Evolutionary conservation across 1,284 basidiomycete species (phyloP).

Genomic region (Cystobasidium slooffiae): DNA sequence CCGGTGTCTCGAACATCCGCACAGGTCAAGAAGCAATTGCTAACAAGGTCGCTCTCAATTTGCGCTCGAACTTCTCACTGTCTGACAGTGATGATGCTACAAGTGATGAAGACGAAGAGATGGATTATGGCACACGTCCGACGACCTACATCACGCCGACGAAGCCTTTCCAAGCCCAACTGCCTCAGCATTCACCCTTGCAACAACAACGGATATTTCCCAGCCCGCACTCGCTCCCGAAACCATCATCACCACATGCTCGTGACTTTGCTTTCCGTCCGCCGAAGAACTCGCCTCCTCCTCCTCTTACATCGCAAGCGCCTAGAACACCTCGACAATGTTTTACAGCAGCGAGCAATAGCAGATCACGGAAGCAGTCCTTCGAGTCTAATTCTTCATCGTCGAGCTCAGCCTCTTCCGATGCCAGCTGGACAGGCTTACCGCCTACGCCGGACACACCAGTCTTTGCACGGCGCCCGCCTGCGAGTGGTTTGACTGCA

Average conservation of each 20-base stretch:
- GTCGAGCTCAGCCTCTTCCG: constrained; percentile 44
- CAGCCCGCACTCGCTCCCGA: background rate
- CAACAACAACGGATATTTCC: constrained; percentile 4
- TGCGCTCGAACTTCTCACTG: constrained; percentile 39
- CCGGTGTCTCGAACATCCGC: constrained; percentile 11
- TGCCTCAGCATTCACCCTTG: background rate
- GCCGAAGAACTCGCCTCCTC: constrained; percentile 27
- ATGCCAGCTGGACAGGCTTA: constrained; percentile 44
- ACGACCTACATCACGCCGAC: constrained; percentile 4
- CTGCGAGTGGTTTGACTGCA: constrained; percentile 1
- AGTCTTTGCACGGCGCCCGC: constrained; percentile 31
- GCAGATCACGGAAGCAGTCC: constrained; percentile 36
- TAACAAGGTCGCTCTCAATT: constrained; percentile 26
- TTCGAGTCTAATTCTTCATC: constrained; percentile 38
- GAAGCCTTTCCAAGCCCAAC: constrained; percentile 1
- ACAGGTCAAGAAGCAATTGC: constrained; percentile 21
- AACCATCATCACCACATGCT: constrained; percentile 1
- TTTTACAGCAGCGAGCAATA: constrained; percentile 35
- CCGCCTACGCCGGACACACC: constrained; percentile 47
- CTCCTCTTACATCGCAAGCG: constrained; percentile 29
- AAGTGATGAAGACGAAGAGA: constrained; percentile 37
- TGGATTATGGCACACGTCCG: constrained; percentile 26
- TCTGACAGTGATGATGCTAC: constrained; percentile 40
- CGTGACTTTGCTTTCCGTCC: constrained; percentile 25
- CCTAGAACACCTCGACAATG: constrained; percentile 39